These are phyloP conservation scores for Maudiozyma saulgeensis DNA, from an alignment of 805 yeast genomes.

Conservation along the genomic window DNA sequence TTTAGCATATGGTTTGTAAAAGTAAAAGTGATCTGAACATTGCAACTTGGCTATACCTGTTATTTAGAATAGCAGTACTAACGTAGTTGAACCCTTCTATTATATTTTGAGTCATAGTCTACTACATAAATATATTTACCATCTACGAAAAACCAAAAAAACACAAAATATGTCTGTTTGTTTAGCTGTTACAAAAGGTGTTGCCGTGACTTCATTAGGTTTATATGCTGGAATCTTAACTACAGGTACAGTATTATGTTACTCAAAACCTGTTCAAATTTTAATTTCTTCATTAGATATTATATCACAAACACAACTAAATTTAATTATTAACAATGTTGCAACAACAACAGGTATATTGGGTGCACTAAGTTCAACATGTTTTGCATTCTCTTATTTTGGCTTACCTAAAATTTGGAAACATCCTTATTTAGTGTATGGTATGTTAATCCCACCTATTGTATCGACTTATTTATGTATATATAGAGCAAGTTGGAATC, in stretches of 20 bases:
- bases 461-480: conserved; percentile 12
- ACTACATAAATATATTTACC: no score
- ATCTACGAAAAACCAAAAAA: no score
- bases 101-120: no score
- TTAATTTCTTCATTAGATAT: conserved; percentile 7
- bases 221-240: conserved; percentile 40
- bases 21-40: no score
- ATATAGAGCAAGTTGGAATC: not conserved
- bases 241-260: conserved; percentile 23
- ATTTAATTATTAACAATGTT: conserved; percentile 8
- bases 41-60: no score
- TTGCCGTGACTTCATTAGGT: conserved; percentile 64
- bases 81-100: no score
- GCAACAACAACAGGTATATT: conserved; percentile 22
- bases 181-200: conserved; percentile 46
- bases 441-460: conserved; percentile 26
- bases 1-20: no score
- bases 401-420: conserved; percentile 46
- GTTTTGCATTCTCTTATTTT: conserved; percentile 47
- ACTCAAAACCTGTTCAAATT: conserved; percentile 7
- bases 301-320: conserved; percentile 13
- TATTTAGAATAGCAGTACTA: no score
- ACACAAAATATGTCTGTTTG: conserved; percentile 55
- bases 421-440: conserved; percentile 70
- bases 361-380: conserved; percentile 39